phyloP scores from a whole-genome alignment of 768 basidiomycete species.

The Trametes villosa region DNA sequence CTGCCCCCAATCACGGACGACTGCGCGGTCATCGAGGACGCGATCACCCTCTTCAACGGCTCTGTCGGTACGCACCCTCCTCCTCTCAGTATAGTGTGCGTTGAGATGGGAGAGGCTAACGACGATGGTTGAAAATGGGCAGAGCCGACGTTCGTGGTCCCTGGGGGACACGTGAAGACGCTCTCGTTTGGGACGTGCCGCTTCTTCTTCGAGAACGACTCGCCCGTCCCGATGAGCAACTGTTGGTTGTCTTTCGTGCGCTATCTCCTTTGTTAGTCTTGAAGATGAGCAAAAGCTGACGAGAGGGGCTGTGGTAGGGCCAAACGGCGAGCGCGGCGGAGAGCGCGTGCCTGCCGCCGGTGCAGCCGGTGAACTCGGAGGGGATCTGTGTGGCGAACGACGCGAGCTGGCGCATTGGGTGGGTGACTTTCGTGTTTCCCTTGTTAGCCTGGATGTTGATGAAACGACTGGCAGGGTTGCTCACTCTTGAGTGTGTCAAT shows the following conservation, averaged over 20 bases:
- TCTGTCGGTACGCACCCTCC: conserved; percentile 13
- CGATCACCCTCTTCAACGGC: conserved; percentile 25
- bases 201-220: conserved; percentile 30
- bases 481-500: conserved; percentile 1
- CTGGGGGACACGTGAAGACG: conserved; percentile 18
- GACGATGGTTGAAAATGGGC: neutral
- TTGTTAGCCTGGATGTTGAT: neutral
- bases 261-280: neutral
- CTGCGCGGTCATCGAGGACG: conserved; percentile 21
- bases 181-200: conserved; percentile 31
- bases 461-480: neutral
- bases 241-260: conserved; percentile 28
- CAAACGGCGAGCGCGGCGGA: conserved; percentile 21
- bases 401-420: conserved; percentile 23
- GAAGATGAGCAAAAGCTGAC: neutral
- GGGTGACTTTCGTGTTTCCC: neutral
- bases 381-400: conserved; percentile 19
- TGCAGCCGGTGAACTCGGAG: conserved; percentile 23
- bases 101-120: neutral
- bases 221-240: conserved; percentile 12
- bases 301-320: neutral
- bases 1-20: conserved; percentile 25
- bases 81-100: neutral
- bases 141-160: conserved; percentile 24
- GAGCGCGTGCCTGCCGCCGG: conserved; percentile 26